A percentile compares a stretch with the other conserved stretches of the same genome.
These are phyloP conservation scores for Diutina mesorugosa DNA, from an alignment of 1,139 yeast species.

Conservation along the genomic window DNA sequence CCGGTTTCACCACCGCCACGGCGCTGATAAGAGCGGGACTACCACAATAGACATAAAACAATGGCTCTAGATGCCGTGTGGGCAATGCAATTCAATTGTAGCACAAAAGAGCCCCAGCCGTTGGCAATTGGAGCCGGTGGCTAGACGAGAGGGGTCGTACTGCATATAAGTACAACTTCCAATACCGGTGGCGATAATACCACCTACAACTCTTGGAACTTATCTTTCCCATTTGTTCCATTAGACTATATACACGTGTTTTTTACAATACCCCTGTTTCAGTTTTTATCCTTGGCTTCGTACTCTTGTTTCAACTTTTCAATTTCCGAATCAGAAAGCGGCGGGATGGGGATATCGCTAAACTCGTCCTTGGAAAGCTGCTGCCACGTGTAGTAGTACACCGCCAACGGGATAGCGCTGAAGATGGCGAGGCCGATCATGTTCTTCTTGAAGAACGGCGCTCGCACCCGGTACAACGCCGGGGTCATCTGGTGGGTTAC, in stretches of 20 bases:
- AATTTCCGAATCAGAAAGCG: conserved; percentile 69
- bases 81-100: too few species aligned
- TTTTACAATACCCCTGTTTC: neutral
- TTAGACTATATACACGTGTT: neutral
- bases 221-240: neutral
- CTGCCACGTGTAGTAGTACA: conserved; percentile 62
- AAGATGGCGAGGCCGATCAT: conserved; percentile 46
- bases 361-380: conserved; percentile 74
- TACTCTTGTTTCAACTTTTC: conserved; percentile 59
- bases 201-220: too few species aligned
- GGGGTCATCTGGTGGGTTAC: conserved; percentile 85
- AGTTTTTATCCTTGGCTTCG: conserved; percentile 25
- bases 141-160: too few species aligned
- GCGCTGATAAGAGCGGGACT: too few species aligned
- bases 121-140: too few species aligned
- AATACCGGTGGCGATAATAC: too few species aligned
- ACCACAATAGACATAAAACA: too few species aligned
- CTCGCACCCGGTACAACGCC: conserved; percentile 80
- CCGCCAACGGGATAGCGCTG: conserved; percentile 51
- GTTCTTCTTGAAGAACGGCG: conserved; percentile 73
- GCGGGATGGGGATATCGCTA: conserved; percentile 86
- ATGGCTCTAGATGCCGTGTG: too few species aligned
- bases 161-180: too few species aligned
- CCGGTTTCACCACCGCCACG: too few species aligned
- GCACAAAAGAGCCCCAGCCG: too few species aligned